Evolutionary conservation across 345 rosid genomes (phyloP), one percentile per base, ranked within the genome.

Genomic region (Geranium brycei): DNA sequence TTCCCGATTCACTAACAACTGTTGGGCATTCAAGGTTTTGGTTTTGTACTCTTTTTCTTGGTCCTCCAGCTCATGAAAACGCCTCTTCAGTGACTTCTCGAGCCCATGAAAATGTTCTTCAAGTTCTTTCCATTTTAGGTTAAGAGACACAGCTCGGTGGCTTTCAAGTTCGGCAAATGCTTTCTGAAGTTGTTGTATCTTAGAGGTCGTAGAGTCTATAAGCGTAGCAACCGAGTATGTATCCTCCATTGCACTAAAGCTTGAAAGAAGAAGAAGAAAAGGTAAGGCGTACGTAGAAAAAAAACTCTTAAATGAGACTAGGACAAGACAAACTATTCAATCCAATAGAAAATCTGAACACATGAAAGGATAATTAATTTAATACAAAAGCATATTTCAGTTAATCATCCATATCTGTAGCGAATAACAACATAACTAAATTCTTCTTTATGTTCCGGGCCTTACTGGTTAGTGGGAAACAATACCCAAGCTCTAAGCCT

Each of bases 81-180:
- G 87, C 75, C 99, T 85, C 83, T 93, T 93, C 89, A 93, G 77
- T 31, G 99, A 90, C 73, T 83, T 93, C 75, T 93, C 97, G 57
- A 93, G 96, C 66, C 99, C 99, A 72, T 91, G 90, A 69, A 93
- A 93, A 83, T 93, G 97, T 70, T 87, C 99, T 77, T 93, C 97
- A 40, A 93, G 83, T 75, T 88, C 99, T 78, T 88, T 88, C 99
- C 99, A 90, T 73, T 85, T 93, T 74, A 93, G 60, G 77, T 93
- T 88, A 59, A 93, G 92, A 7, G 96, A 82, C 57, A 93, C 76
- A 0, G 96, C 96, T 63, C 92, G 84, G 63, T 91, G 89, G 66
- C 92, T 88, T 76, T 93, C 97, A 66, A 93, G 99, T 78, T 93
- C 97, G 74, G 97, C 91, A 81, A 93, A 93, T 10, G 99, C 99